Evolutionary conservation across 345 rosid genomes (phyloP).

Genomic region (Linum tenue): DNA sequence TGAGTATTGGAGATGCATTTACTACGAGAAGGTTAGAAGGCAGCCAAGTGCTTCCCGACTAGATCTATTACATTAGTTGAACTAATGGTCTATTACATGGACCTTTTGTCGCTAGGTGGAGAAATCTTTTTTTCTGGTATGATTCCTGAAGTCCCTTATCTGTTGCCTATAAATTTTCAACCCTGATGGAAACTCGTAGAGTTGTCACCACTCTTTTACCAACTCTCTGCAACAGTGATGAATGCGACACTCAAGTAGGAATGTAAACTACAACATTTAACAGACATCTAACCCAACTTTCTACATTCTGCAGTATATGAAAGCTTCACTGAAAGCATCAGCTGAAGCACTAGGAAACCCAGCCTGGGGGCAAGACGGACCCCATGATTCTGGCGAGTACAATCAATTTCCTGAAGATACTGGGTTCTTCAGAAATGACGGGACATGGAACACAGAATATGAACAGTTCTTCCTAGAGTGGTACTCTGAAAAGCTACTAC

Average conservation of each 20-base stretch:
- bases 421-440: conserved; percentile 68
- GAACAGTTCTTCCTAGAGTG: conserved; percentile 85
- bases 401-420: conserved; percentile 82
- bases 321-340: conserved; percentile 68
- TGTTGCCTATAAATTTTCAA: no score
- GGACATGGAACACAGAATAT: conserved; percentile 82
- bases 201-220: neutral
- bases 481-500: conserved; percentile 69
- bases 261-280: neutral
- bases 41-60: no score
- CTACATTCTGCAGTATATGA: conserved; percentile 55
- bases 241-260: no score
- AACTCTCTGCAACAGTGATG: no score
- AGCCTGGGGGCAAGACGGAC: conserved; percentile 75
- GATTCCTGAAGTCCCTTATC: no score
- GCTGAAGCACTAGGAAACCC: conserved; percentile 58
- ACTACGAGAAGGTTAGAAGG: no score
- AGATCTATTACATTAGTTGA: no score
- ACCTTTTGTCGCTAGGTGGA: no score
- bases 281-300: neutral
- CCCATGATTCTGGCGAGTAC: conserved; percentile 84
- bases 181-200: no score
- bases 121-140: no score
- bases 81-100: no score
- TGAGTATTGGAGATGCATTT: no score